Conservation (phyloP, 768 basidiomycete genomes). For the Tylopilus felleus region DNA sequence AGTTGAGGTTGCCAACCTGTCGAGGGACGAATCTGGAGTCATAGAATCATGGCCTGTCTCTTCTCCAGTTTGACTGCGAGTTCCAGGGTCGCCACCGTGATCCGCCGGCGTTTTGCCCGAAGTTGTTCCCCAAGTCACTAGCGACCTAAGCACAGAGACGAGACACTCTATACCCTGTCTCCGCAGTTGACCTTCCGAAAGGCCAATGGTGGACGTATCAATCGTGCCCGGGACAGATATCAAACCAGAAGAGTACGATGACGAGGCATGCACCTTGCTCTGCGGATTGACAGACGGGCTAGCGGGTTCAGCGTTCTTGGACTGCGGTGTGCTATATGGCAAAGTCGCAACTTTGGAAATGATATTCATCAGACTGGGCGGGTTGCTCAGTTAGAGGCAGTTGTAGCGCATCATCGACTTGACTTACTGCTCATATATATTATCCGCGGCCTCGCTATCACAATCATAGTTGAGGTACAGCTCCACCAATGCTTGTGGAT, state of each 20-base stretch:
- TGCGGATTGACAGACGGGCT: slow-evolving; percentile 59
- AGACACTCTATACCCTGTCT: slow-evolving; percentile 95
- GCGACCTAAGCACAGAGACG: slow-evolving; percentile 80
- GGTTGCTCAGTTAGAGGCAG: slow-evolving; percentile 4
- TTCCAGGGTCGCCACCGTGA: slow-evolving; percentile 36
- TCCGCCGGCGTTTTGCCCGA: slow-evolving; percentile 36
- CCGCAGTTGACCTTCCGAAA: slow-evolving; percentile 80
- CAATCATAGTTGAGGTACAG: slow-evolving; percentile 99
- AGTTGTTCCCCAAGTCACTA: slow-evolving; percentile 86
- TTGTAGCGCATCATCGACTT: slow-evolving; percentile 25
- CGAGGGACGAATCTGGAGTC: slow-evolving; percentile 55
- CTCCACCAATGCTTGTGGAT: slow-evolving; percentile 96
- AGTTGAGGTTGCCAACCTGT: slow-evolving; percentile 47
- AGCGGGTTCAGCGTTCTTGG: slow-evolving; percentile 52
- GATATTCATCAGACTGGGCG: slow-evolving; percentile 81
- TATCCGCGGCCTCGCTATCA: slow-evolving; percentile 89
- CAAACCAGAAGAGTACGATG: slow-evolving; percentile 60
- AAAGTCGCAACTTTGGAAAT: slow-evolving; percentile 85
- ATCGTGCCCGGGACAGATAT: slow-evolving; percentile 63
- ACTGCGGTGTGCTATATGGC: slow-evolving; percentile 44
- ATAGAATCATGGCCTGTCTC: slow-evolving; percentile 50
- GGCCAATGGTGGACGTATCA: slow-evolving; percentile 63
- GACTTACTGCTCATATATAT: slow-evolving; percentile 92
- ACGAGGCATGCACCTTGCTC: slow-evolving; percentile 31
- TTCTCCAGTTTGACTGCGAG: slow-evolving; percentile 49